A percentile compares a stretch with the other conserved stretches of the same genome.
Conservation (phyloP, 768 basidiomycete species). For the Wakefieldia striispora region DNA sequence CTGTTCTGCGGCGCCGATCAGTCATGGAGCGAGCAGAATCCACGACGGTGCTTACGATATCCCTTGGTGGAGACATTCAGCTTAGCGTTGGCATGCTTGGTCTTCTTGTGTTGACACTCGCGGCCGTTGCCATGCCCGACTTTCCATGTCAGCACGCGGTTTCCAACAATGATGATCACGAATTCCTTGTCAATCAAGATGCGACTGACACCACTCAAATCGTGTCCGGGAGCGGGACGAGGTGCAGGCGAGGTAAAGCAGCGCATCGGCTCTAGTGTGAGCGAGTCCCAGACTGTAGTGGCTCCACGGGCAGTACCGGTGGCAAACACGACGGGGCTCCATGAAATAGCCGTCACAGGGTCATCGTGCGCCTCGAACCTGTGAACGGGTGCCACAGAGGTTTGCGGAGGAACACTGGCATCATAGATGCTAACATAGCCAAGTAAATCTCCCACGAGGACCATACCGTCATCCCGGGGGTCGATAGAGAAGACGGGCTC, state of each 20-base stretch:
- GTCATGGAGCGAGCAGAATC: background rate
- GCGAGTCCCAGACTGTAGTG: conserved; percentile 61
- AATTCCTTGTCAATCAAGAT: conserved; percentile 56
- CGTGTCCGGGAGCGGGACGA: conserved; percentile 32
- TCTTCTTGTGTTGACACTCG: conserved; percentile 34
- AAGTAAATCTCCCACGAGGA: conserved; percentile 62
- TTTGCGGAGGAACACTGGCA: conserved; percentile 34
- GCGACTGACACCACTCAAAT: conserved; percentile 47
- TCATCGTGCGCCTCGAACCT: conserved; percentile 69
- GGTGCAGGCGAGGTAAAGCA: conserved; percentile 50
- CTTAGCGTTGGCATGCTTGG: conserved; percentile 26
- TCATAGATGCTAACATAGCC: conserved; percentile 65
- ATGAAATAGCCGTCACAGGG: conserved; percentile 59
- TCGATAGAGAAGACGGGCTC: conserved; percentile 43
- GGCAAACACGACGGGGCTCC: conserved; percentile 57
- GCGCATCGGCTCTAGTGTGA: conserved; percentile 58
- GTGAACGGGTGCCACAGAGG: conserved; percentile 34
- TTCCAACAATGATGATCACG: conserved; percentile 59
- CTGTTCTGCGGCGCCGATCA: conserved; percentile 45
- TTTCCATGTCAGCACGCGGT: conserved; percentile 65
- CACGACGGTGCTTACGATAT: conserved; percentile 37
- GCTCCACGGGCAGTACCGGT: conserved; percentile 66
- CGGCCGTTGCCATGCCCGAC: conserved; percentile 44
- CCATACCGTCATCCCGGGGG: conserved; percentile 44
- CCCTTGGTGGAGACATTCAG: conserved; percentile 39